phyloP scores from a whole-genome alignment of 140 eudicot genomes.

The Anethum foeniculum region DNA sequence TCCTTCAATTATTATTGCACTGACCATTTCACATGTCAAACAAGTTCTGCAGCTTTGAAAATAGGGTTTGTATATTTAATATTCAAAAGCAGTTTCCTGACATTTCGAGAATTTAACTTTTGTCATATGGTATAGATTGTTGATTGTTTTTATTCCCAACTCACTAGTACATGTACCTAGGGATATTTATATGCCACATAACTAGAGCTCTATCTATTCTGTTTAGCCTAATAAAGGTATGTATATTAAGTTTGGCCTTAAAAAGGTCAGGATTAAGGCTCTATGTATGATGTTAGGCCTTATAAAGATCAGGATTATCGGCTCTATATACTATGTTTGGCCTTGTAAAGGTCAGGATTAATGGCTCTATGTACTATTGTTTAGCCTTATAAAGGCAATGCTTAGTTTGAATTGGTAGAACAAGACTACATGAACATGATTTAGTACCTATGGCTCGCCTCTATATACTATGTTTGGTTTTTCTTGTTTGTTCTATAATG shows the following conservation, averaged over 20 bases:
- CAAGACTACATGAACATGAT: not conserved
- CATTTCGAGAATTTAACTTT: not conserved
- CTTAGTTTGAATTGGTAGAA: not conserved
- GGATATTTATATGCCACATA: not conserved
- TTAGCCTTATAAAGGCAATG: not conserved
- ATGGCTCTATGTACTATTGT: not conserved
- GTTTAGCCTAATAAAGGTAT: not conserved
- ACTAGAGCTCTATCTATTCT: not conserved
- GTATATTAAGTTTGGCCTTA: not conserved
- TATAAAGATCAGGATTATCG: not conserved
- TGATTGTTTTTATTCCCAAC: not conserved
- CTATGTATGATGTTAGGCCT: not conserved
- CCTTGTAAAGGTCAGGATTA: not conserved
- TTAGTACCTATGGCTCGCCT: not conserved
- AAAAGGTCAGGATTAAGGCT: not conserved
- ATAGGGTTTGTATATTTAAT: not conserved
- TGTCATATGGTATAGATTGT: not conserved
- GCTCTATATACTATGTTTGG: not conserved
- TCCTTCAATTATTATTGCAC: not conserved
- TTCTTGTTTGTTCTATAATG: not conserved
- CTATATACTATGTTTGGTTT: not conserved
- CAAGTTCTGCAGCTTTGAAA: constrained; percentile 1
- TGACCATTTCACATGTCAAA: constrained; percentile 3
- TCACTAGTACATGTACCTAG: not conserved
- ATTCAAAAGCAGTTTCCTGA: not conserved